Evolutionary conservation across 352 stramenopile species (phyloP).

Genomic region (Pythium scleroteichum): DNA sequence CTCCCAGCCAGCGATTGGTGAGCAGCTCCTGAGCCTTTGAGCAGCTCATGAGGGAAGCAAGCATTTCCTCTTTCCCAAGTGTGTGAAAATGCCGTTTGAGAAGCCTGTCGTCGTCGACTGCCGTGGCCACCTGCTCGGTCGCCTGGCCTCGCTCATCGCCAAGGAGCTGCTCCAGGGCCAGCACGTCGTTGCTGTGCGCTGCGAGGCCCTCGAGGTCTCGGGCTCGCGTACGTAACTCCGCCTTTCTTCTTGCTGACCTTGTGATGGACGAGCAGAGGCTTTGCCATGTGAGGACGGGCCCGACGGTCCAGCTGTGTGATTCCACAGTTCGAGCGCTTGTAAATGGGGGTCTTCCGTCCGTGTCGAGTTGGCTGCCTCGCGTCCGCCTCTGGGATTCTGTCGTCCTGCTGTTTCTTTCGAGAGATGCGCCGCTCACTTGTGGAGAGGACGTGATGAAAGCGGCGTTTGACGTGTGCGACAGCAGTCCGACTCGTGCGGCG

Average conservation of each 20-base stretch:
- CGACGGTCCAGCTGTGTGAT: too few relatives aligned
- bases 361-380: too few relatives aligned
- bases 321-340: too few relatives aligned
- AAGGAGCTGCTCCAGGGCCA: constrained; percentile 99
- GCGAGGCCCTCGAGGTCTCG: constrained; percentile 98
- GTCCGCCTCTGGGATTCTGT: neutral
- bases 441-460: too few relatives aligned
- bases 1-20: constrained; percentile 36
- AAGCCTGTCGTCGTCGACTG: constrained; percentile 98
- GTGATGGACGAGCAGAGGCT: constrained; percentile 22
- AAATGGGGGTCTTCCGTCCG: too few relatives aligned
- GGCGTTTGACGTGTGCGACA: too few relatives aligned
- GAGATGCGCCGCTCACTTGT: neutral
- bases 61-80: constrained; percentile 76
- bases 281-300: constrained; percentile 25
- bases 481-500: too few relatives aligned
- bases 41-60: constrained; percentile 9
- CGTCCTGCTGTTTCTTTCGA: neutral
- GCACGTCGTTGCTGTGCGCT: constrained; percentile 98
- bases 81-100: constrained; percentile 91
- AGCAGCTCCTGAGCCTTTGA: neutral
- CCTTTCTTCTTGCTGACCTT: neutral
- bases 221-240: constrained; percentile 89
- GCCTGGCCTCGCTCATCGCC: constrained; percentile 97
- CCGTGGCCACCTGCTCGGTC: constrained; percentile 98